Evolutionary conservation across 305 asterid genomes (phyloP), one percentile per base, ranked within the genome.

Genomic region (Fraxinus albicans): DNA sequence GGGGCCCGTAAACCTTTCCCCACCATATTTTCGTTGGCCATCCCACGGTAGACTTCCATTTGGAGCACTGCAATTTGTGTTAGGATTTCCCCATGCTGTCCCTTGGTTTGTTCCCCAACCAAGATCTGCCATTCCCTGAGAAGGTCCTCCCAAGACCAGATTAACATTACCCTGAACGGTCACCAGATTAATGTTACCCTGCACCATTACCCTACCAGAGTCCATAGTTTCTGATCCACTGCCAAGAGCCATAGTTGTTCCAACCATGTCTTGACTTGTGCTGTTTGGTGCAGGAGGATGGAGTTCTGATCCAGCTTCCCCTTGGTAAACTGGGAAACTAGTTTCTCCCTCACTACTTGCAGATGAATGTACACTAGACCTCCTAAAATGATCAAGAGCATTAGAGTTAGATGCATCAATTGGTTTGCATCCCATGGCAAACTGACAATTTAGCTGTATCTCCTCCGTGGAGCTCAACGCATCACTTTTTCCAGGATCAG

Each of bases 401-500:
- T 85, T 92, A 1, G 86, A 33, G 0, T 81, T 85, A 60, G 91
- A 84, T 60, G 87, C 63, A 75, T 84, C 91, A 47, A 81, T 80
- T 6, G 88, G 89, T 50, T 93, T 90, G 82, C 89, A 89, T 27
- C 86, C 83, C 79, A 44, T 80, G 10, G 89, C 73, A 31, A 89
- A 82, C 29, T 79, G 91, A 84, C 88, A 83, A 1, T 84, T 84
- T 67, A 85, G 50, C 23, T 86, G 88, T 50, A 88, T 77, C 65
- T 94, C 94, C 3, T 86, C 89, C 0, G 89, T 88, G 81, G 97
- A 91, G 93, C 97, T 92, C 75, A 91, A 86, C 53, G 93, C 96
- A 31, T 92, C 97, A 27, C 93, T 89, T 84, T 82, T 90, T 76
- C 87, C 90, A 7, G 90, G 90, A 82, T 91, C 96, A 3, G 82